Percentiles rank a stretch among this genome's conserved stretches.
These are phyloP conservation scores for Pterulicium gracile DNA, from an alignment of 1,284 basidiomycete species.

Conservation along the genomic window DNA sequence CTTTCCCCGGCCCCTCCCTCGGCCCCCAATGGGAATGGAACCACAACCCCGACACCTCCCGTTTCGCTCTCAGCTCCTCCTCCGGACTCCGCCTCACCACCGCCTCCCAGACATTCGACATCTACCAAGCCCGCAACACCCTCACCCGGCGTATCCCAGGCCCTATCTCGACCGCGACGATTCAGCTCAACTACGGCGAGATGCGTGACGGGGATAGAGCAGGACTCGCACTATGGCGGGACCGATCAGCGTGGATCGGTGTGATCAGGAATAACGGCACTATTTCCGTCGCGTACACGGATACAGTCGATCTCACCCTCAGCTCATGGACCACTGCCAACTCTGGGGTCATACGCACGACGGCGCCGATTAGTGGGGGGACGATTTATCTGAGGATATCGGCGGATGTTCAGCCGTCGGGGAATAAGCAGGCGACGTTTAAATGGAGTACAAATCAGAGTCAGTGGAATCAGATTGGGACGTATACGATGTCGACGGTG, in stretches of 20 bases:
- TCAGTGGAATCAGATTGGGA: conserved; percentile 10
- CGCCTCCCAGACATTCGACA: conserved; percentile 15
- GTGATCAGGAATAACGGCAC: conserved; percentile 11
- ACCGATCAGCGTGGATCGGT: conserved; percentile 16
- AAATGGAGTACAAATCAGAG: conserved; percentile 13
- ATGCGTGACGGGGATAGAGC: conserved; percentile 17
- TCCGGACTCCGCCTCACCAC: conserved; percentile 15
- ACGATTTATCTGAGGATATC: conserved; percentile 15
- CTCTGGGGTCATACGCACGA: conserved; percentile 13
- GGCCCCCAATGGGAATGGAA: conserved; percentile 19
- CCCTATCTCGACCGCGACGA: conserved; percentile 16
- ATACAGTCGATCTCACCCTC: conserved; percentile 14
- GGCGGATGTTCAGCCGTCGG: conserved; percentile 13
- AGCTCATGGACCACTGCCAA: conserved; percentile 12
- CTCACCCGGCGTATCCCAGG: conserved; percentile 17
- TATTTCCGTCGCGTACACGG: conserved; percentile 12
- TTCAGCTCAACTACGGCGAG: conserved; percentile 12
- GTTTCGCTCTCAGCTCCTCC: conserved; percentile 11
- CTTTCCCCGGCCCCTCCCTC: conserved; percentile 12
- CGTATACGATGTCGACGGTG: conserved; percentile 13
- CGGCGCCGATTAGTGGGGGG: conserved; percentile 10
- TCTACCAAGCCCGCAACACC: conserved; percentile 18
- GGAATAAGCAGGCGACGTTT: conserved; percentile 11
- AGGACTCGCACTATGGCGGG: conserved; percentile 16
- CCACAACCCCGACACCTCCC: conserved; percentile 16